Evolutionary conservation across 352 stramenopile genomes (phyloP), one percentile per base, ranked within the genome.

Genomic region (Globisporangium splendens): DNA sequence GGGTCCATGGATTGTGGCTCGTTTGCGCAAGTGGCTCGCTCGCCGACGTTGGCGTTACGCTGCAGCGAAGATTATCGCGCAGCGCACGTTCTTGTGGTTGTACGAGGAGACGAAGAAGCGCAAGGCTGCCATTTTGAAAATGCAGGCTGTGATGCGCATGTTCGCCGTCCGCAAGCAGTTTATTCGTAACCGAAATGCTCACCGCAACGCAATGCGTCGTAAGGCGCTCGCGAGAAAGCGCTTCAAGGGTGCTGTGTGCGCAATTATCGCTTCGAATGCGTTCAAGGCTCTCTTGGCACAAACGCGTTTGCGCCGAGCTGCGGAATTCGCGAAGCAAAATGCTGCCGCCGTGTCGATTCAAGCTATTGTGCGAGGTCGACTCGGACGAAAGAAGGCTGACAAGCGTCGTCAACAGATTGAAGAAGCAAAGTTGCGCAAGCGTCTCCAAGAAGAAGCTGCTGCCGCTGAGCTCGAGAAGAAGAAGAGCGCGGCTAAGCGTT

Each of bases 71-170:
- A 83, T 96, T 55, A 69, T 93, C 43, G 81, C 83, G 10, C 84
- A 96, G 65, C 79, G 78, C 42, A 78, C 83, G 18, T 96, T 96
- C 71, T 38, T 93, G 55, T 86, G 83, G 79, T 63, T 96, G 21
- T 65, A 85, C 22, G 86, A 94, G 54, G 75, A 91, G 62, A 88
- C 75, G 11, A 70, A 73, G 63, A 75, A 81, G 68, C 82, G 83
- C 50, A 88, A 93, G 68, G 75, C 74, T 1, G 86, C 86, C 8
- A 66, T 91, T 31, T 13, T 96, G 42, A 92, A 91, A 66, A 78
- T 96, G 68, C 86, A 96, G 66, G 73, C 86, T 18, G 69, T 91
- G 14, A 85, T 92, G 67, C 86, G 86, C 63, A 96, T 96, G 86
- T 90, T 84, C 68, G 72, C 81, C 18, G 75, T 93, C 22, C 83